Base-by-base conservation (phyloP, 1,284 basidiomycete genomes). In the Heimioporus punctisporus region DNA sequence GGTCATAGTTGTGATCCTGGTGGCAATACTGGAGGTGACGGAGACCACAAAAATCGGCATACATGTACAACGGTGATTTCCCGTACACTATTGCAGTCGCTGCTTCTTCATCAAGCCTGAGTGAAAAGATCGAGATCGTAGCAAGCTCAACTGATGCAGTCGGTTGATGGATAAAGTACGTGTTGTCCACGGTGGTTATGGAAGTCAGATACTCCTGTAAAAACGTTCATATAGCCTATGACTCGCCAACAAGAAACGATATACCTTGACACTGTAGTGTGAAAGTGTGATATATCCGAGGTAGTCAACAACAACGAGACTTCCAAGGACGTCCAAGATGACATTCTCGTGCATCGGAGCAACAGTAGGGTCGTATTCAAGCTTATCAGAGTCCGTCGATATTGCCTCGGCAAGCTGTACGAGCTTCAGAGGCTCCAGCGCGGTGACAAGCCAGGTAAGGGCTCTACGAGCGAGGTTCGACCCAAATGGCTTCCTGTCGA, bases 271-370 rank as follows among this genome's bases (percentile, higher is more conserved):
- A 28, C 26, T 53, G 11, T 45, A 53, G 26, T 53, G 24, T 3
- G 51, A 26, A 17, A 45, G 28, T 6, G 45, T 30, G 26, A 52
- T 12, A 7, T 24, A 26, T 4, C 15, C 37, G 2, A 14, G 2
- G 10, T 34, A 9, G 10, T 37, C 31, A 31, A 7, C 19, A 12
- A 17, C 7, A 11, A 52, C 27, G 6, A 56, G 34, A 21, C 43
- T 52, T 1, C 50, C 40, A 11, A 43, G 39, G 8, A 50, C 28
- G 15, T 52, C 56, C 39, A 52, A 25, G 19, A 56, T 50, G 28
- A 30, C 42, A 14, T 19, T n/a, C 2, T 27, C 40, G 11, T 39
- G 26, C 30, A 44, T 25, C 10, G 26, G 45, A 8, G 54, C 45
- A 8, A 3, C 5, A 4, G 5, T 12, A 11, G 17, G 2, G 30